Evolutionary conservation across 441 rosid species (phyloP), one percentile per base, ranked within the genome.

Genomic region (Eutrema salsugineum): DNA sequence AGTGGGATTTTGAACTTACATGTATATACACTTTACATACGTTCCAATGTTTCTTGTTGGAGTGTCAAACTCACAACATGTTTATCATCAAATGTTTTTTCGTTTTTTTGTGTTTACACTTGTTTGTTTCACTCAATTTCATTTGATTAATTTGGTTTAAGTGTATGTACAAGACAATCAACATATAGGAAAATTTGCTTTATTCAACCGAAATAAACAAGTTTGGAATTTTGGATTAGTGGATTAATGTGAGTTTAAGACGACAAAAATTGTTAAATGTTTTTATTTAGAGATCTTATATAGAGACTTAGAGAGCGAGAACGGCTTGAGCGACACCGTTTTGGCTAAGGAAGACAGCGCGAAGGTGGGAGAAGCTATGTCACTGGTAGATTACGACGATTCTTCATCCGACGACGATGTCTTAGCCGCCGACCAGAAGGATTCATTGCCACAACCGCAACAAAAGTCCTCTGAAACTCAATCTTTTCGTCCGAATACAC

Each of bases 371-470:
- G 58, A 51, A 65, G 48, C 24, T 20, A 76, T 76, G 79, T 49
- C 79, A 24, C 76, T 76, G 5, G 79, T 76, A 3, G 79, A 76
- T 15, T 76, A 76, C 62, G 79, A 76, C 5, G 79, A 69, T 70
- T 63, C 79, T 48, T 76, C 79, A 24, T 76, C 79, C 5, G 79
- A 76, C 66, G 76, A 68, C 17, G 79, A 68, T 19, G 54, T 68
- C 28, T 42, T 50, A 33, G 33, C 67, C 24, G 33, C 53, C 11
- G 56, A 38, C 12, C 57, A 36, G 19, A 68, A 63, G 74, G 20
- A 55, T 36, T 2, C 64, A 22, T 19, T 14, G n/a, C 57, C 63
- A 20, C 12, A 32, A 12, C 74, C 58, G 7, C 24, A 33, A 2
- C 28, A 0, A 2, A 49, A 32, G 4, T 60, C 71, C 28, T 47